phyloP scores from a whole-genome alignment of 179 eudicot species.

The Amaranthus tricolor region DNA sequence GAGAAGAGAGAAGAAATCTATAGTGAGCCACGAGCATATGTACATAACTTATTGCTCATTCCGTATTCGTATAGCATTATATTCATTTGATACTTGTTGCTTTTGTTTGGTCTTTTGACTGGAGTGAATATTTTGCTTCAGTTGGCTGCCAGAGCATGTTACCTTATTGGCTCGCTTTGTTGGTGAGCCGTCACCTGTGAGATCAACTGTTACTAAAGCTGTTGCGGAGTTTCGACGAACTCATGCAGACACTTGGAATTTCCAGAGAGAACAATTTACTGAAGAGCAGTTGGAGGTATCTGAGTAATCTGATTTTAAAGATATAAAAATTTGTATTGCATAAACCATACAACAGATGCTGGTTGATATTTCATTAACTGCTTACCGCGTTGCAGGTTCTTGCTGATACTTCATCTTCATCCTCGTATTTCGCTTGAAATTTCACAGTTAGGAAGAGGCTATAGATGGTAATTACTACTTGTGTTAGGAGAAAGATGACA shows the following conservation, averaged over 20 bases:
- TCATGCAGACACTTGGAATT: constrained; percentile 93
- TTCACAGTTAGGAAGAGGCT: constrained; percentile 17
- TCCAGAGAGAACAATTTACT: constrained; percentile 84
- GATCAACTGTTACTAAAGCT: constrained; percentile 86
- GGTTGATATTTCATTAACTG: constrained; percentile 5
- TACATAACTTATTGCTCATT: not conserved
- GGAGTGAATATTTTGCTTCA: constrained; percentile 29
- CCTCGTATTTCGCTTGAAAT: constrained; percentile 80
- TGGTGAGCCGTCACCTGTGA: constrained; percentile 75
- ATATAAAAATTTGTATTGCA: not conserved
- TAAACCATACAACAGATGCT: not conserved
- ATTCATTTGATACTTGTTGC: not conserved
- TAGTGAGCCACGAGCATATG: not conserved
- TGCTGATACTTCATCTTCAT: constrained; percentile 88
- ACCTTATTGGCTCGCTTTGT: constrained; percentile 74
- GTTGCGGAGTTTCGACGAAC: constrained; percentile 90
- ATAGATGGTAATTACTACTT: not conserved
- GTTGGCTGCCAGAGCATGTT: constrained; percentile 87
- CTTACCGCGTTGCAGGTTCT: constrained; percentile 63
- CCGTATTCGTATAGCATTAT: not conserved
- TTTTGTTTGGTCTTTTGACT: constrained; percentile 3
- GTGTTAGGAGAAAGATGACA: no score
- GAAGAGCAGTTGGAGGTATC: constrained; percentile 97
- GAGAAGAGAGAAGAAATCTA: not conserved
- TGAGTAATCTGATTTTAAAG: not conserved